Evolutionary conservation across 805 yeast species (phyloP), one percentile per base, ranked within the genome.

Genomic region (Danielia oregonensis): DNA sequence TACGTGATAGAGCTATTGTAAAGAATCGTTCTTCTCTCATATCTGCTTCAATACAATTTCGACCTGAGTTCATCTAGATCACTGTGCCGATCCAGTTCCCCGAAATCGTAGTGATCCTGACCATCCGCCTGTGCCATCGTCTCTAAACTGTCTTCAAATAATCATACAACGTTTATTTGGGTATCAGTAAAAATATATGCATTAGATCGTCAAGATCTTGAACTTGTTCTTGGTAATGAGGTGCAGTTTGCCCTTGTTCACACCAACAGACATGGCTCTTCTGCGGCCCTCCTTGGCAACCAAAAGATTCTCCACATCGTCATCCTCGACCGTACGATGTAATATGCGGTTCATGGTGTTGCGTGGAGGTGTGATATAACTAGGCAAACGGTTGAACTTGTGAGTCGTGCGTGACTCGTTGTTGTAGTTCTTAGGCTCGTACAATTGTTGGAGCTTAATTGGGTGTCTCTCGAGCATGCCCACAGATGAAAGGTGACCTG

Each of bases 181-280:
- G n/a, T n/a, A n/a, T n/a, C n/a, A n/a, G n/a, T n/a, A n/a, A n/a
- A n/a, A n/a, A n/a, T n/a, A n/a, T n/a, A n/a, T n/a, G n/a, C n/a
- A n/a, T n/a, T n/a, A n/a, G n/a, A n/a, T n/a, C n/a, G n/a, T n/a
- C n/a, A n/a, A 15, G 21, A 62, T 53, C 29, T 49, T 43, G 35
- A 61, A 61, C 14, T 48, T 52, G 41, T 53, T 60, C 42, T 62
- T 63, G 36, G 45, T 57, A 17, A 65, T 59, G 26, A 65, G 52
- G 24, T 48, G 49, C 32, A 52, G 46, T 44, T 65, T 65, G 29
- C 61, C 49, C 24, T 55, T 60, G 43, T 65, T 65, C 27, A 55
- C 61, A 2, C 70, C 71, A 17, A 63, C 65, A 15, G 70, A 64
- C 44, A 57, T 44, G 16, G 68, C 55, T 32, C 71, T 51, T 34